These are phyloP conservation scores for Penicillium sp. DNA, from an alignment of 2,329 filamentous ascomycete species.

Conservation along the genomic window DNA sequence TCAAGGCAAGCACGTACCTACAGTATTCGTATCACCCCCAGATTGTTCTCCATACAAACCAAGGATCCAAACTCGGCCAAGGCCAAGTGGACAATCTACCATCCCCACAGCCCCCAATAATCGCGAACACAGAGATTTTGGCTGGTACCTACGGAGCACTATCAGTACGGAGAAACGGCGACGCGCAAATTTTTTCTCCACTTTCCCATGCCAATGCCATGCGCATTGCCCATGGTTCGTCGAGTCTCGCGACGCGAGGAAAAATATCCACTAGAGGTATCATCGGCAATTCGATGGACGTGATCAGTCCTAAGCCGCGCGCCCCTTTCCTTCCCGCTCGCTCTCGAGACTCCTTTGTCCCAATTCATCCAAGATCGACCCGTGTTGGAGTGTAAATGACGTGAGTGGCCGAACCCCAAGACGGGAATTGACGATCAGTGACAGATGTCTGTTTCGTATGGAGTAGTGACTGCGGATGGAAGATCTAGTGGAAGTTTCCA, in stretches of 20 bases:
- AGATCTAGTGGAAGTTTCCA: no score
- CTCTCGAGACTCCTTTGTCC: not conserved
- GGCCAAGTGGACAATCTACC: not conserved
- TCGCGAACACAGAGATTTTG: not conserved
- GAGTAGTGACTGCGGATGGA: not conserved
- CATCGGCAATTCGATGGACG: no score
- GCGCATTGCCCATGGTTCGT: not conserved
- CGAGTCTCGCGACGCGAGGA: no score
- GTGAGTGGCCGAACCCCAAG: conserved; percentile 2
- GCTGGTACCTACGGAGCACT: not conserved
- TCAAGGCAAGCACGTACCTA: no score
- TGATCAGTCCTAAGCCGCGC: not conserved
- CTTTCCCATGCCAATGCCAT: not conserved
- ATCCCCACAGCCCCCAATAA: conserved; percentile 1
- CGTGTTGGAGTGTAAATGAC: conserved; percentile 3
- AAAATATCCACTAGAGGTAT: no score
- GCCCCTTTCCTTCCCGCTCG: not conserved
- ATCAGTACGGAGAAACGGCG: not conserved
- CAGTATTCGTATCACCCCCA: not conserved
- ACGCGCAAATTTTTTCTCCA: not conserved
- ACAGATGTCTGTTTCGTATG: not conserved
- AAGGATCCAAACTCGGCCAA: not conserved
- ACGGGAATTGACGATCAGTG: not conserved
- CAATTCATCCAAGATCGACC: not conserved
- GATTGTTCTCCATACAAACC: not conserved